phyloP scores from a whole-genome alignment of 768 basidiomycete genomes.

The Xanthoconium purpureum region DNA sequence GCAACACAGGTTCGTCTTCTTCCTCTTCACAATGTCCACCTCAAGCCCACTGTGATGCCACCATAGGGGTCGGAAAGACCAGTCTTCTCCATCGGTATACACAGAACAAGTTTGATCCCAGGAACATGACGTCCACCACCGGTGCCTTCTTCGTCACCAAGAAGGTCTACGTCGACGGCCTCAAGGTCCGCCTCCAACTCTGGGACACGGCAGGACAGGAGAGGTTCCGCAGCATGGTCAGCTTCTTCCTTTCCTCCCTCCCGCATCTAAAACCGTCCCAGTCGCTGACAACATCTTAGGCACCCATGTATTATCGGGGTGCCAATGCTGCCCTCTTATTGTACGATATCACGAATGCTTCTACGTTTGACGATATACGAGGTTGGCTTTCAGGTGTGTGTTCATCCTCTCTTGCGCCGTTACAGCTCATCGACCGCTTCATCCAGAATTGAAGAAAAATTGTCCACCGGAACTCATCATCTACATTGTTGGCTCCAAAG shows the following conservation, averaged over 20 bases:
- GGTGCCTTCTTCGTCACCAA: constrained; percentile 94
- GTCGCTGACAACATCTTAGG: constrained; percentile 43
- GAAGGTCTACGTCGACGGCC: constrained; percentile 81
- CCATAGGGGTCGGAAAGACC: constrained; percentile 84
- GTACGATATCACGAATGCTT: constrained; percentile 91
- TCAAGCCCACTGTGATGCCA: constrained; percentile 17
- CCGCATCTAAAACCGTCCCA: constrained; percentile 13
- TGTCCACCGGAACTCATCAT: constrained; percentile 86
- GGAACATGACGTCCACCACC: constrained; percentile 86
- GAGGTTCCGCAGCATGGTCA: constrained; percentile 85
- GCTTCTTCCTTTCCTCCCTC: constrained; percentile 20
- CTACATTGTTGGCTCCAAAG: constrained; percentile 93
- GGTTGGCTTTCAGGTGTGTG: constrained; percentile 84
- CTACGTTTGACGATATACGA: constrained; percentile 85
- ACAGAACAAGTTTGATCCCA: constrained; percentile 84
- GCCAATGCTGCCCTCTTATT: constrained; percentile 91
- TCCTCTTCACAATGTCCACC: constrained; percentile 11
- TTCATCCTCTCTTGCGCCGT: background rate
- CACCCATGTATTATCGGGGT: constrained; percentile 96
- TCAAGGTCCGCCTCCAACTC: constrained; percentile 82
- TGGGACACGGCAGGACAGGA: constrained; percentile 97
- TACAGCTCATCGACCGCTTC: constrained; percentile 5
- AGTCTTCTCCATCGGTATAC: constrained; percentile 88
- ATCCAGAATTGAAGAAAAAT: constrained; percentile 83
- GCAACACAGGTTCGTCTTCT: constrained; percentile 56